Conservation (phyloP, 495 filamentous ascomycete species). For the Amorphotheca resinae region DNA sequence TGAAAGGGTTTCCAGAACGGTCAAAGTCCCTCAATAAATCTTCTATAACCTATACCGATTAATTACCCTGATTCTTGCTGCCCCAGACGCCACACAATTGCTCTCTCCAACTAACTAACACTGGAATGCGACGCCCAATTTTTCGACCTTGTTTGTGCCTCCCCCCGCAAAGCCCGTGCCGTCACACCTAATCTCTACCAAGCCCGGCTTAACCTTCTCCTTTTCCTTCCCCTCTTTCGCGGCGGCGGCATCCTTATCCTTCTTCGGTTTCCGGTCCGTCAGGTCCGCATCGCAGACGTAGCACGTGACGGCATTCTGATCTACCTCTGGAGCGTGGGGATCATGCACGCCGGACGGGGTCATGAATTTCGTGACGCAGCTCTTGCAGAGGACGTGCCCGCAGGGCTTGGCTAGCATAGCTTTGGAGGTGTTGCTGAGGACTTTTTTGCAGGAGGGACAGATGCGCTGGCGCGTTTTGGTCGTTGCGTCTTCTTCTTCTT, state of each 20-base stretch:
- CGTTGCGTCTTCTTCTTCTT: conserved; percentile 47
- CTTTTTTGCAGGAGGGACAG: conserved; percentile 85
- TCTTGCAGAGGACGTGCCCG: conserved; percentile 85
- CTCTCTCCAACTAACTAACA: conserved; percentile 51
- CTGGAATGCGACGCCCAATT: conserved; percentile 70
- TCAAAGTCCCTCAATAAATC: neutral
- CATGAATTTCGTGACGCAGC: conserved; percentile 84
- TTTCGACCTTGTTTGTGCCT: conserved; percentile 72
- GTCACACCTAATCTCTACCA: conserved; percentile 76
- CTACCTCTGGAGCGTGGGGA: conserved; percentile 47
- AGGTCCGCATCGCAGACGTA: conserved; percentile 84
- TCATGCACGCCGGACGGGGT: conserved; percentile 42
- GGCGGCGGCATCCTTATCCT: conserved; percentile 26
- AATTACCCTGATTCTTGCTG: too few relatives aligned
- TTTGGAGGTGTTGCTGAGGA: conserved; percentile 67
- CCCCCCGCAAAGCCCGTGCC: conserved; percentile 89
- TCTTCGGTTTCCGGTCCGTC: conserved; percentile 28
- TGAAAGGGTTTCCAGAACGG: too few relatives aligned
- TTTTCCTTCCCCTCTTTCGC: conserved; percentile 44
- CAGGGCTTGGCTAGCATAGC: conserved; percentile 85
- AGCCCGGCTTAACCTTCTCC: conserved; percentile 51
- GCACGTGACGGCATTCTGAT: conserved; percentile 49
- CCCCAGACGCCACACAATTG: too few relatives aligned
- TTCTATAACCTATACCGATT: too few relatives aligned
- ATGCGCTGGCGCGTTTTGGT: conserved; percentile 43